Evolutionary conservation across 345 rosid species (phyloP).

Genomic region (Bruguiera gymnorhiza): DNA sequence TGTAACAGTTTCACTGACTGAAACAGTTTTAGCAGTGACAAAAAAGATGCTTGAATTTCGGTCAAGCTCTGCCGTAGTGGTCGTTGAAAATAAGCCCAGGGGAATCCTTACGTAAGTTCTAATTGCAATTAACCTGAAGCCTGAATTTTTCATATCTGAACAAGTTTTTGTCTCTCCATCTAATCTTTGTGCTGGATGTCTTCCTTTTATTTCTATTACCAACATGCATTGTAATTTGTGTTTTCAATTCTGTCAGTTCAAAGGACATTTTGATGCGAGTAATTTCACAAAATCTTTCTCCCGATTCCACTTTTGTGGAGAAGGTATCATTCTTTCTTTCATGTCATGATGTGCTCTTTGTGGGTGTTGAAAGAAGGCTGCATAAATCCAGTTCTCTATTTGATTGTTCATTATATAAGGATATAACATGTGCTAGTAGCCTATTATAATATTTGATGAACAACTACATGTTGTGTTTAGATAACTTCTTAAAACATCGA

Average conservation of each 20-base stretch:
- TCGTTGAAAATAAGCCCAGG: conserved; percentile 65
- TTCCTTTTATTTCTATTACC: neutral
- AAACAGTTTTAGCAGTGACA: conserved; percentile 68
- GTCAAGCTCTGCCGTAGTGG: conserved; percentile 74
- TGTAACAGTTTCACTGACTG: conserved; percentile 73
- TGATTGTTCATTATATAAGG: neutral
- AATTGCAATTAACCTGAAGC: conserved; percentile 7
- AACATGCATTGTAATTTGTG: conserved; percentile 11
- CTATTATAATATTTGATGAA: neutral
- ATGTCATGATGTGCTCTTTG: neutral
- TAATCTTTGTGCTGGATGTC: neutral
- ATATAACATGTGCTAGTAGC: neutral
- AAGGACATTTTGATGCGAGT: conserved; percentile 99
- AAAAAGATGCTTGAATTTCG: conserved; percentile 86
- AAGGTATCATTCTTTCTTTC: conserved; percentile 48
- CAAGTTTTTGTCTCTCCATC: neutral
- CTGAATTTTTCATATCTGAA: neutral
- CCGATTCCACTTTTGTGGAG: conserved; percentile 72
- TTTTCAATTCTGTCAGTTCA: conserved; percentile 49
- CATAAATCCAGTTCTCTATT: neutral
- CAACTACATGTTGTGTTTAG: neutral
- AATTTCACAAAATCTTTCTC: conserved; percentile 69
- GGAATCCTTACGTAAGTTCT: conserved; percentile 91
- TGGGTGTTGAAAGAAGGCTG: neutral
- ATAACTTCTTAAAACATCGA: conserved; percentile 18